Conservation (phyloP, 441 rosid genomes). For the Euphorbia celastroides region DNA sequence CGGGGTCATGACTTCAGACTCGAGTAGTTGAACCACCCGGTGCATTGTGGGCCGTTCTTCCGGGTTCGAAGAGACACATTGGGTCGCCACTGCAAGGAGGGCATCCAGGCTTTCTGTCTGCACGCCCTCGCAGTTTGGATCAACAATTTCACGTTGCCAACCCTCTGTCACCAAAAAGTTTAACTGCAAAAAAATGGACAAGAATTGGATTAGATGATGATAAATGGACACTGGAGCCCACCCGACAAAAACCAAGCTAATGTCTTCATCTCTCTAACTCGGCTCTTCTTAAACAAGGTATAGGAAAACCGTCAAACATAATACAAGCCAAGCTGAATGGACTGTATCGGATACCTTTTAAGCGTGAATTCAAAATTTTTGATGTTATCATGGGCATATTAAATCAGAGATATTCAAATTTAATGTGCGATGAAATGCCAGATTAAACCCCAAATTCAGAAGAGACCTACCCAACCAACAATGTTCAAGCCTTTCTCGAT, state of each 20-base stretch:
- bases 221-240: too few species aligned
- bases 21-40: constrained; percentile 86
- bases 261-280: neutral
- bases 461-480: constrained; percentile 85
- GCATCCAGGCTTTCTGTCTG: constrained; percentile 76
- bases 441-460: constrained; percentile 11
- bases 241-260: too few species aligned
- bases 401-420: neutral
- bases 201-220: too few species aligned
- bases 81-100: constrained; percentile 77
- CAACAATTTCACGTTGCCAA: constrained; percentile 67
- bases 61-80: constrained; percentile 74
- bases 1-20: constrained; percentile 97
- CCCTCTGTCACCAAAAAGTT: constrained; percentile 64
- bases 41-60: constrained; percentile 98
- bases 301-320: too few species aligned
- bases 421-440: neutral
- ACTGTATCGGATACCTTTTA: neutral
- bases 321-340: neutral
- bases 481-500: constrained; percentile 94
- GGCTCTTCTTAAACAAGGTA: neutral
- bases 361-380: neutral
- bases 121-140: constrained; percentile 79
- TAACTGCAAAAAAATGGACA: constrained; percentile 48
- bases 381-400: neutral